These are phyloP conservation scores for Trichoderma brevicompactum DNA, from an alignment of 2,329 filamentous ascomycete species.

Conservation along the genomic window DNA sequence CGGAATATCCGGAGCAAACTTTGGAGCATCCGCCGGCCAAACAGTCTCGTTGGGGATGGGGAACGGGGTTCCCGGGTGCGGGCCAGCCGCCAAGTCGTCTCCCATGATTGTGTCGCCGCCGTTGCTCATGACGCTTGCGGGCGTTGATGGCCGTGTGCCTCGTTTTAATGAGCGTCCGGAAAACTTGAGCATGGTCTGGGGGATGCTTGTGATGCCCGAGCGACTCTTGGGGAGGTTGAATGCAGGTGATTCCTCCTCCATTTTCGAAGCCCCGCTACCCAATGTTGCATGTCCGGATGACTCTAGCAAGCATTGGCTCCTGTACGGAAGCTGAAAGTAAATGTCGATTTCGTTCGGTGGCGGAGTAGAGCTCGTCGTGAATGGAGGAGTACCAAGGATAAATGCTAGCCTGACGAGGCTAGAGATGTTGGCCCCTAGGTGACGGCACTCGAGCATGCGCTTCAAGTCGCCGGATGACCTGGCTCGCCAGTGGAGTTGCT, in stretches of 20 bases:
- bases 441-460: constrained; percentile 51
- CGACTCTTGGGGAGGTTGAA: constrained; percentile 38
- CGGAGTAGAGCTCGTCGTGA: constrained; percentile 43
- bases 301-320: constrained; percentile 44
- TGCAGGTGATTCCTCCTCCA: constrained; percentile 37
- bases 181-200: constrained; percentile 40
- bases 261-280: constrained; percentile 34
- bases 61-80: constrained; percentile 49
- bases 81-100: constrained; percentile 43
- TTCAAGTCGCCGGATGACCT: constrained; percentile 50
- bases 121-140: constrained; percentile 34
- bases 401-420: constrained; percentile 50
- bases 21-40: constrained; percentile 47
- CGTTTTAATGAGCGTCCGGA: constrained; percentile 44
- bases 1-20: constrained; percentile 44
- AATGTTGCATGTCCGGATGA: constrained; percentile 38
- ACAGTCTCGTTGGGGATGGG: constrained; percentile 46
- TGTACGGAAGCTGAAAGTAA: constrained; percentile 46
- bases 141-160: constrained; percentile 44
- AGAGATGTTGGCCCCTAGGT: constrained; percentile 48
- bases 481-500: constrained; percentile 47
- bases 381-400: constrained; percentile 49
- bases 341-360: constrained; percentile 47
- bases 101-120: constrained; percentile 40
- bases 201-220: constrained; percentile 37